These are phyloP conservation scores for Cenococcum geophilum DNA, from an alignment of 495 filamentous ascomycete genomes.

Conservation along the genomic window DNA sequence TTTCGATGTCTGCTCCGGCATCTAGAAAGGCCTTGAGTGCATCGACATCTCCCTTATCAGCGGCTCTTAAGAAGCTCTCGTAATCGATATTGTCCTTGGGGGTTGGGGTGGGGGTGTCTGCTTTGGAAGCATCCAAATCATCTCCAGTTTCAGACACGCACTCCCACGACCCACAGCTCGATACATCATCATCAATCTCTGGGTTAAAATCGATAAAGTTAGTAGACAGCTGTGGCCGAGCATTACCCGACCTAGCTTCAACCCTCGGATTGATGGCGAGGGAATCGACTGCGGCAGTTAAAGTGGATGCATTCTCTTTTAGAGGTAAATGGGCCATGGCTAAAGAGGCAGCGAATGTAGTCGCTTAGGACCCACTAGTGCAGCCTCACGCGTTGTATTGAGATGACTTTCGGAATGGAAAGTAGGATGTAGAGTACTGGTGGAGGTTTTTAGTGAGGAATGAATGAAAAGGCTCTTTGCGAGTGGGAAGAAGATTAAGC, in stretches of 20 bases:
- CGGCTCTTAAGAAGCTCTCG: conserved; percentile 7
- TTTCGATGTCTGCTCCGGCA: conserved; percentile 11
- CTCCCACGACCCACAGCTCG: not conserved
- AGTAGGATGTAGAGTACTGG: not conserved
- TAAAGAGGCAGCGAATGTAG: not conserved
- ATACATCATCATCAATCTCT: not conserved
- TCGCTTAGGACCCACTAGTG: not conserved
- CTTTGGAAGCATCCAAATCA: not conserved
- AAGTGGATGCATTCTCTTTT: not conserved
- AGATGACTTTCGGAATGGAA: too few relatives aligned
- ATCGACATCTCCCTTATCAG: conserved; percentile 10
- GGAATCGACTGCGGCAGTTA: not conserved
- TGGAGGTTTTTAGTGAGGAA: not conserved
- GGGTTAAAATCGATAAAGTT: not conserved
- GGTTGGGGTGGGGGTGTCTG: not conserved
- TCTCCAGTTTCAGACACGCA: not conserved
- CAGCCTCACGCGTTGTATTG: not conserved
- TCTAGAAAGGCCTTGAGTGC: conserved; percentile 6
- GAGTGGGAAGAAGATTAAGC: too few relatives aligned
- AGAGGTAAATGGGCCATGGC: not conserved
- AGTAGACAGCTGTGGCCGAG: not conserved
- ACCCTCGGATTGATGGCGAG: not conserved
- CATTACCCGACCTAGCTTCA: too few relatives aligned
- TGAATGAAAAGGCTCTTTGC: not conserved
- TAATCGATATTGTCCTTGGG: conserved; percentile 6